A percentile compares a stretch with the other conserved stretches of the same genome.
These are phyloP conservation scores for Phytophthora macrochlamydospora DNA, from an alignment of 352 stramenopile species.

Conservation along the genomic window DNA sequence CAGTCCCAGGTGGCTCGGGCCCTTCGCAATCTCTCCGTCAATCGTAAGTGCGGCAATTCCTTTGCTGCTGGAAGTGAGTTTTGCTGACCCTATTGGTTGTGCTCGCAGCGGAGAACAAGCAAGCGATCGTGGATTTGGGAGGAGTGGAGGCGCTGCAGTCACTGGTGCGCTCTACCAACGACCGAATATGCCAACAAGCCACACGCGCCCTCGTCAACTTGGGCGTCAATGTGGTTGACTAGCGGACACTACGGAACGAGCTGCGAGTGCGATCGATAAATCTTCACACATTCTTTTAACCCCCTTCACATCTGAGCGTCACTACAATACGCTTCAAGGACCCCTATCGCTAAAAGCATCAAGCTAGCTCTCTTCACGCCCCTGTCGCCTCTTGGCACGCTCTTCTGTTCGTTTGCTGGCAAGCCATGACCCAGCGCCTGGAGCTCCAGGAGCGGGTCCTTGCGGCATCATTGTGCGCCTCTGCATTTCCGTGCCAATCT, in stretches of 20 bases:
- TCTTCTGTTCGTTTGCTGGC: slow-evolving; percentile 86
- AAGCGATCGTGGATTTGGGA: slow-evolving; percentile 83
- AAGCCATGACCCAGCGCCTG: slow-evolving; percentile 74
- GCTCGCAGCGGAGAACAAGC: slow-evolving; percentile 85
- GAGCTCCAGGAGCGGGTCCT: slow-evolving; percentile 40
- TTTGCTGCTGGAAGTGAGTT: slow-evolving; percentile 2
- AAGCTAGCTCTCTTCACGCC: slow-evolving; percentile 32
- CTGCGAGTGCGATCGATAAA: slow-evolving; percentile 6
- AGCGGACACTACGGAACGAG: slow-evolving; percentile 1
- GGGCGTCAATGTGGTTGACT: slow-evolving; percentile 86
- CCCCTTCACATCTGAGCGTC: not conserved
- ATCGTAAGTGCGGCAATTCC: slow-evolving; percentile 61
- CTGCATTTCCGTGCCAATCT: slow-evolving; percentile 91
- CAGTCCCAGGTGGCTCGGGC: slow-evolving; percentile 89
- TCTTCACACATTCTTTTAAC: slow-evolving; percentile 13
- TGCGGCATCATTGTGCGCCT: slow-evolving; percentile 89
- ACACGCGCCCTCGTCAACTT: slow-evolving; percentile 89
- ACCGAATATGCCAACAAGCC: slow-evolving; percentile 90
- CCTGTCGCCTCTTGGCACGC: slow-evolving; percentile 77
- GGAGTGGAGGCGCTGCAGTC: slow-evolving; percentile 83
- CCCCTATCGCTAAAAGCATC: not conserved
- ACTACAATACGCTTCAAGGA: too few species aligned
- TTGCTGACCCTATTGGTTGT: slow-evolving; percentile 1
- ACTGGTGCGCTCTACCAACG: slow-evolving; percentile 80
- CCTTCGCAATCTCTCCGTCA: slow-evolving; percentile 94